Evolutionary conservation across 495 filamentous ascomycete species (phyloP).

Genomic region (Penicillium desertorum): DNA sequence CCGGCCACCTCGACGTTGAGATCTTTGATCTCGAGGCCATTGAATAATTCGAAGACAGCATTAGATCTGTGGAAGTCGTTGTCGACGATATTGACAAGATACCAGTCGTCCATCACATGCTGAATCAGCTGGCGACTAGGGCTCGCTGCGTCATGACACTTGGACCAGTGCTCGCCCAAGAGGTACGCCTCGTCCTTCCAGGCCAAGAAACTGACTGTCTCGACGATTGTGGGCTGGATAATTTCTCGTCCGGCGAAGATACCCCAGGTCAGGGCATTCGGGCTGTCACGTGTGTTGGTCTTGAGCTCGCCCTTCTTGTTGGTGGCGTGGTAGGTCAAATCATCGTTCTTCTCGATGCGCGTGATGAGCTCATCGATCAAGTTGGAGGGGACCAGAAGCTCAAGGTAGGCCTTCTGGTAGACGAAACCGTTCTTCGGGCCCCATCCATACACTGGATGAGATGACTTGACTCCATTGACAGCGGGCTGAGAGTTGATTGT

Average conservation of each 20-base stretch:
- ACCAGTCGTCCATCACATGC: slow-evolving; percentile 84
- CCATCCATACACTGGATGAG: slow-evolving; percentile 87
- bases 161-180: slow-evolving; percentile 90
- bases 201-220: slow-evolving; percentile 94
- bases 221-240: slow-evolving; percentile 98
- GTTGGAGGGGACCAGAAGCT: slow-evolving; percentile 80
- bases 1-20: slow-evolving; percentile 49
- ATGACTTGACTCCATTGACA: slow-evolving; percentile 88
- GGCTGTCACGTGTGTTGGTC: slow-evolving; percentile 81
- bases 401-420: slow-evolving; percentile 97
- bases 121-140: slow-evolving; percentile 83
- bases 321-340: slow-evolving; percentile 91
- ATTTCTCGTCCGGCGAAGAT: slow-evolving; percentile 99
- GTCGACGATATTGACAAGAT: slow-evolving; percentile 91
- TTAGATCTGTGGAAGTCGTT: slow-evolving; percentile 4
- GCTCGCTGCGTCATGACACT: slow-evolving; percentile 75
- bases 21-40: slow-evolving; percentile 68
- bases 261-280: slow-evolving; percentile 98
- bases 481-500: slow-evolving; percentile 98
- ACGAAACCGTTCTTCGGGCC: slow-evolving; percentile 93
- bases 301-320: slow-evolving; percentile 74
- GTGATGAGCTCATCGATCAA: slow-evolving; percentile 74
- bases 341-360: slow-evolving; percentile 73
- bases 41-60: slow-evolving; percentile 52
- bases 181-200: slow-evolving; percentile 99